Evolutionary conservation across 495 filamentous ascomycete species (phyloP).

Genomic region (Penicillium paxilli): DNA sequence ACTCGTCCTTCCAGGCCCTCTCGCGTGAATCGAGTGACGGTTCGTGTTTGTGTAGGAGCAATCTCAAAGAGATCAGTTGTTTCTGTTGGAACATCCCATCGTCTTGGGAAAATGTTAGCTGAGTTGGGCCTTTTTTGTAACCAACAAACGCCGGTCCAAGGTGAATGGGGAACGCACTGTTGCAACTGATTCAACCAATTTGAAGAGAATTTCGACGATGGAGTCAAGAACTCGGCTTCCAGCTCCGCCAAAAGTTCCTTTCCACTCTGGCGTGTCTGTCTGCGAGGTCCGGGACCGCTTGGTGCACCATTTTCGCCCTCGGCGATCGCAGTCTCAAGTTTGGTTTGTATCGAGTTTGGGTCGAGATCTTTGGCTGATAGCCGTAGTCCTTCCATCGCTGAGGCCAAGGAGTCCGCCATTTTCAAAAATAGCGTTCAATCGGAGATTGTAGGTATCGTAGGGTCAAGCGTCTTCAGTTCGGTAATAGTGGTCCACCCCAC

Average conservation of each 20-base stretch:
- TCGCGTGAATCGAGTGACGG: slow-evolving; percentile 85
- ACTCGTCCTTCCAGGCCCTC: slow-evolving; percentile 93
- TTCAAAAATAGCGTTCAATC: background rate
- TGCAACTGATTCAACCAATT: slow-evolving; percentile 89
- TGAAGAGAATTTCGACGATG: slow-evolving; percentile 70
- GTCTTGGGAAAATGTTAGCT: slow-evolving; percentile 40
- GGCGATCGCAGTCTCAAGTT: slow-evolving; percentile 22
- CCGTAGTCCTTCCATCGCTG: slow-evolving; percentile 29
- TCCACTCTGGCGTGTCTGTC: slow-evolving; percentile 48
- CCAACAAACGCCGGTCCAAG: background rate
- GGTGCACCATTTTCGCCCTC: slow-evolving; percentile 37
- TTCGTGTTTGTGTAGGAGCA: slow-evolving; percentile 88
- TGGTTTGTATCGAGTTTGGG: slow-evolving; percentile 12
- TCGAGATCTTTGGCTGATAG: slow-evolving; percentile 25
- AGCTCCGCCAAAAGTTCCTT: slow-evolving; percentile 65
- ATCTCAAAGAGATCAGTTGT: slow-evolving; percentile 79
- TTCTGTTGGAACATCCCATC: slow-evolving; percentile 80
- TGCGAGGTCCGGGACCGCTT: slow-evolving; percentile 48
- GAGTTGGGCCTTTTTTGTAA: slow-evolving; percentile 1
- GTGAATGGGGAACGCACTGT: slow-evolving; percentile 48
- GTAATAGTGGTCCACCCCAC: slow-evolving; percentile 6
- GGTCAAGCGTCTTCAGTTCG: slow-evolving; percentile 3
- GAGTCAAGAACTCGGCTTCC: slow-evolving; percentile 75
- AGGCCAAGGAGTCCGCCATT: slow-evolving; percentile 29
- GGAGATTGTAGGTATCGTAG: background rate